Evolutionary conservation across 106 monocot species (phyloP), one percentile per base, ranked within the genome.

Genomic region (Allium sativum): DNA sequence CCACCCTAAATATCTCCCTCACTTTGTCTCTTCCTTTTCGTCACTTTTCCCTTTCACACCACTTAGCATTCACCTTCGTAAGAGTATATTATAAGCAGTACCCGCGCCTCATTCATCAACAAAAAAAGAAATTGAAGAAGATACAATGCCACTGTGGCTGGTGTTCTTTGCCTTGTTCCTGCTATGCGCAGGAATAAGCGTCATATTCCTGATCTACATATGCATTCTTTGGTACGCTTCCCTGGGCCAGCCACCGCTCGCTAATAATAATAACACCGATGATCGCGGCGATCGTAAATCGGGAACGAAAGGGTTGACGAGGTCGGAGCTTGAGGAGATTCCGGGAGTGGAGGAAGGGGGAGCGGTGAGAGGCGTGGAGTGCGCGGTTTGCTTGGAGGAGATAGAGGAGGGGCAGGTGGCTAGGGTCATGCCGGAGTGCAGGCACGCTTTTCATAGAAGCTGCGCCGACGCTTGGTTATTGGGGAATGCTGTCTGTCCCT

Each of bases 381-480:
- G 48, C 0, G 60, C 51, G 14, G 69, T 59, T 41, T 41, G 60
- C 59, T 40, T 60, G 13, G 53, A 72, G 16, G 64, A 56, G 14
- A 44, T 64, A 10, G 19, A 56, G 15, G 44, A 53, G 10, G 68
- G 62, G 18, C 62, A 69, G 68, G 11, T 19, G 0, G 18, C 50
- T 14, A 15, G 68, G 7, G 50, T 75, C 54, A 48, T 75, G 15
- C 75, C 68, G 8, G 55, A 15, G 40, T 75, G 75, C 62, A 18
- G 64, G 18, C 75, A 75, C 62, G 68, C 69, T 7, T 75, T 75
- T 53, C 75, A 75, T 18, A 56, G 62, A 13, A 10, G n/a, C 0
- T 75, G 75, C 48, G 68, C 68, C 12, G 68, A 75, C 18, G 12
- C 31, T 0, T 75, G 75, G 75, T 69, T 75, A 21, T 47, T 42